Conservation (phyloP, 768 basidiomycete genomes). For the Daedalea quercina region DNA sequence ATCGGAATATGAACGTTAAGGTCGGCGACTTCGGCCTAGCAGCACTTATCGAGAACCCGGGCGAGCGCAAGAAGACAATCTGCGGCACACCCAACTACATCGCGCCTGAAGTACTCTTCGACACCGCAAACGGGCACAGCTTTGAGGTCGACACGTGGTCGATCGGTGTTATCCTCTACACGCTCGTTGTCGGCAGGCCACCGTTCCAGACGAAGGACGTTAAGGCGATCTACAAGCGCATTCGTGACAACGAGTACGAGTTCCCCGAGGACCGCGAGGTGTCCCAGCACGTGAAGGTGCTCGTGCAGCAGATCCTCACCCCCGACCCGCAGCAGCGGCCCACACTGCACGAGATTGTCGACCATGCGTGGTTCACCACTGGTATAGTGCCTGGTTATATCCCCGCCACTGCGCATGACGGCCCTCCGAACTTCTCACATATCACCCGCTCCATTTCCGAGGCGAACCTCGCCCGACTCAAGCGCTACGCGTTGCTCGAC, state of each 20-base stretch:
- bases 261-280: constrained; percentile 77
- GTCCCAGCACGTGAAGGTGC: constrained; percentile 63
- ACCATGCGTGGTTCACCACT: constrained; percentile 75
- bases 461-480: constrained; percentile 63
- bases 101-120: constrained; percentile 94
- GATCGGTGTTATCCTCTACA: constrained; percentile 95
- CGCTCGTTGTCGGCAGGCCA: constrained; percentile 88
- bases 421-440: constrained; percentile 67
- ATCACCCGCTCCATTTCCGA: constrained; percentile 55
- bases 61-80: constrained; percentile 98
- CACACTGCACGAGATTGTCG: constrained; percentile 76
- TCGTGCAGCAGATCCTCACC: constrained; percentile 82
- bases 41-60: constrained; percentile 92
- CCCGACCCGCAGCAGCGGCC: constrained; percentile 80
- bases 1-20: constrained; percentile 88
- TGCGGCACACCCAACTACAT: constrained; percentile 99
- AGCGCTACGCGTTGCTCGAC: constrained; percentile 57
- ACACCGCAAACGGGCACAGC: constrained; percentile 92
- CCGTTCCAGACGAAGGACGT: constrained; percentile 99
- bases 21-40: constrained; percentile 98
- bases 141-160: constrained; percentile 99
- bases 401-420: constrained; percentile 71
- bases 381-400: constrained; percentile 81
- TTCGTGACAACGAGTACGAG: constrained; percentile 88
- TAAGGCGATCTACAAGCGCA: constrained; percentile 95